Percentiles rank a stretch among this genome's conserved stretches.
These are phyloP conservation scores for Trichoderma brevicompactum DNA, from an alignment of 2,329 filamentous ascomycete genomes.

Conservation along the genomic window DNA sequence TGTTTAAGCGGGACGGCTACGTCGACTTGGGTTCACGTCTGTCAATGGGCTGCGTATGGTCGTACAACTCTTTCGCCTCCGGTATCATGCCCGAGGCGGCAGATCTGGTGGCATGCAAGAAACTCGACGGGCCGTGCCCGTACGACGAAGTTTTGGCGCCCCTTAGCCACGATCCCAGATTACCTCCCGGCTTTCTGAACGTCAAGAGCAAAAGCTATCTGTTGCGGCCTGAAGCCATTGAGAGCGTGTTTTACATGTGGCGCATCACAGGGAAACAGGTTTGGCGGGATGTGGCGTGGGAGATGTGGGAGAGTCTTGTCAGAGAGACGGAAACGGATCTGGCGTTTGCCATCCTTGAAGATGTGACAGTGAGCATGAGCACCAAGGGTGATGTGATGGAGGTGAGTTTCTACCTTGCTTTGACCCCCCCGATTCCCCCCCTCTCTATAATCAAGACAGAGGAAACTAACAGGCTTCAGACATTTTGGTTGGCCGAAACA, in stretches of 20 bases:
- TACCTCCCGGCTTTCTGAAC: conserved; percentile 63
- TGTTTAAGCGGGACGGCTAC: conserved; percentile 57
- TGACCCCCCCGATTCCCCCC: neutral
- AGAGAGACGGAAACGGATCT: conserved; percentile 49
- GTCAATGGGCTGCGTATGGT: conserved; percentile 59
- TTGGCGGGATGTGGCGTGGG: conserved; percentile 53
- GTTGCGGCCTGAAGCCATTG: conserved; percentile 56
- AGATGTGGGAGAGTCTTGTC: conserved; percentile 52
- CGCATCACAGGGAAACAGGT: conserved; percentile 52
- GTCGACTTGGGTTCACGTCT: conserved; percentile 53
- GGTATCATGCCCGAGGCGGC: conserved; percentile 61
- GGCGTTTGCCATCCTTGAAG: conserved; percentile 49
- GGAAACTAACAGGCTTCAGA: conserved; percentile 39
- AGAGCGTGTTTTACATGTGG: conserved; percentile 58
- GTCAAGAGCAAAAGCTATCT: conserved; percentile 50
- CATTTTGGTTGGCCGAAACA: conserved; percentile 77
- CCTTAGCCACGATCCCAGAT: conserved; percentile 30
- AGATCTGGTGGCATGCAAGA: conserved; percentile 44
- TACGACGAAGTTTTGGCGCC: conserved; percentile 39
- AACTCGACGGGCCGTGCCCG: conserved; percentile 43
- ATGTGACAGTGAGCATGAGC: conserved; percentile 42
- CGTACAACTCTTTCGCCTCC: conserved; percentile 53
- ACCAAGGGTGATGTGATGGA: conserved; percentile 65
- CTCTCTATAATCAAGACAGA: neutral
- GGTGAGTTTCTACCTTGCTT: conserved; percentile 39